Base-by-base conservation (phyloP, 129 eudicot genomes). In the Pseudognaphalium luteoalbum region DNA sequence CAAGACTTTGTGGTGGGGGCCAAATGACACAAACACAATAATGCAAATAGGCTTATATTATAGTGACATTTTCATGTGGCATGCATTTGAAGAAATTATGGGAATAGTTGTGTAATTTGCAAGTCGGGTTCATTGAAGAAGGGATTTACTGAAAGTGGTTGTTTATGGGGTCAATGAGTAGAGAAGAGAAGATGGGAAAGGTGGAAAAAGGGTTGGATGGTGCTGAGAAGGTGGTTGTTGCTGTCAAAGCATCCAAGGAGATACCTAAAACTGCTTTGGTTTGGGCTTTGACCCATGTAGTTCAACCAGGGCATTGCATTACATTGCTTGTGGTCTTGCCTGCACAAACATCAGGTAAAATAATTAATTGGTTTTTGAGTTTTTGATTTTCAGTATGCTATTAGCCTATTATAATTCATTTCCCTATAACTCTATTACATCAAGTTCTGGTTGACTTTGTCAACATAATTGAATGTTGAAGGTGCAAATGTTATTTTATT, bases 271-370 rank as follows among this genome's bases (percentile, higher is more conserved):
- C 93, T 22, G 98, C 98, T 21, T 78, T 94, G 50, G 88, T 91
- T 32, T 94, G 98, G 98, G 96, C 98, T 56, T 85, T 94, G 87
- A 94, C 88, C 81, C 98, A 94, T 87, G 98, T 94, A 73, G 97
- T 94, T 76, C 97, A 94, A 74, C 98, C 98, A 77, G 97, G 98
- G 30, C 92, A 94, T 56, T 94, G 97, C 84, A 91, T 94, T 61
- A 91, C 93, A 28, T 86, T 94, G 75, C 93, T 94, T 70, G 97
- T 91, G 66, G 91, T 94, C 74, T 79, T 88, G 70, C 90, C 97
- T 70, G 81, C 93, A 20, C 97, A 87, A 66, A 81, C 72, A 76
- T 87, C 96, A 19, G 98, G 98, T 94, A 83, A 66, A 33, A 9
- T 70, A 56, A 65, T 66, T 21, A 73, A 8, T 9, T 63, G 21